These are phyloP conservation scores for Schizochytrium sp. DNA, from an alignment of 108 stramenopile genomes.

Conservation along the genomic window DNA sequence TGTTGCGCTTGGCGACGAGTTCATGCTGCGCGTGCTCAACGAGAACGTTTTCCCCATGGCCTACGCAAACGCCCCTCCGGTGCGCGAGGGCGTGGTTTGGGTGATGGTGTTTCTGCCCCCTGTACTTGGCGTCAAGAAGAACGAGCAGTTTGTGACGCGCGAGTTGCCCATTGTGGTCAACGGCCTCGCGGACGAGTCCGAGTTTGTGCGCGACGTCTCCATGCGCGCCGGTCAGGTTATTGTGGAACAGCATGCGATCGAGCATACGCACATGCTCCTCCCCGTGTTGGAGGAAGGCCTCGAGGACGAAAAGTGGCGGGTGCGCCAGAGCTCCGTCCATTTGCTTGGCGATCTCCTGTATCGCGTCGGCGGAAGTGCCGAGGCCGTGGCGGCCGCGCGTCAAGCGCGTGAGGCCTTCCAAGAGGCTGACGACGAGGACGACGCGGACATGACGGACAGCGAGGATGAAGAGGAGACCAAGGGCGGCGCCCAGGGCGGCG, in stretches of 20 bases:
- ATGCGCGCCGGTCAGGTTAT: conserved; percentile 88
- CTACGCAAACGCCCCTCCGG: conserved; percentile 52
- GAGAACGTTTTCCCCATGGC: conserved; percentile 78
- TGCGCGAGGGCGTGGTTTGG: conserved; percentile 94
- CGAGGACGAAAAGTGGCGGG: conserved; percentile 76
- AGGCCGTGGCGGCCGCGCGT: neutral
- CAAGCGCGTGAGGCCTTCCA: conserved; percentile 23
- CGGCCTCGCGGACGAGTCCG: conserved; percentile 89
- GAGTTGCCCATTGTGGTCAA: conserved; percentile 80
- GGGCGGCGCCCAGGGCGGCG: neutral
- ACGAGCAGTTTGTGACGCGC: neutral
- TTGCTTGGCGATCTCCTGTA: conserved; percentile 87
- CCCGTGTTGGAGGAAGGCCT: conserved; percentile 86
- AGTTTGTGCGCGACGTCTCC: conserved; percentile 84
- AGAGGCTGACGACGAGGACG: conserved; percentile 15
- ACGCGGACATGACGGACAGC: conserved; percentile 45
- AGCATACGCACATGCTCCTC: conserved; percentile 76
- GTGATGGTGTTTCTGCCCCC: conserved; percentile 91
- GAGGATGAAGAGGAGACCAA: conserved; percentile 72
- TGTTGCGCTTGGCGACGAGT: conserved; percentile 60
- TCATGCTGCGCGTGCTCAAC: conserved; percentile 60
- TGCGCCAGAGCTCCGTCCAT: conserved; percentile 82
- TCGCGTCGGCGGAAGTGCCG: conserved; percentile 78
- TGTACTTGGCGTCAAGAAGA: conserved; percentile 50
- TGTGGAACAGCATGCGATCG: conserved; percentile 76